Base-by-base conservation (phyloP, 1,284 basidiomycete species). In the Pascua sp. region DNA sequence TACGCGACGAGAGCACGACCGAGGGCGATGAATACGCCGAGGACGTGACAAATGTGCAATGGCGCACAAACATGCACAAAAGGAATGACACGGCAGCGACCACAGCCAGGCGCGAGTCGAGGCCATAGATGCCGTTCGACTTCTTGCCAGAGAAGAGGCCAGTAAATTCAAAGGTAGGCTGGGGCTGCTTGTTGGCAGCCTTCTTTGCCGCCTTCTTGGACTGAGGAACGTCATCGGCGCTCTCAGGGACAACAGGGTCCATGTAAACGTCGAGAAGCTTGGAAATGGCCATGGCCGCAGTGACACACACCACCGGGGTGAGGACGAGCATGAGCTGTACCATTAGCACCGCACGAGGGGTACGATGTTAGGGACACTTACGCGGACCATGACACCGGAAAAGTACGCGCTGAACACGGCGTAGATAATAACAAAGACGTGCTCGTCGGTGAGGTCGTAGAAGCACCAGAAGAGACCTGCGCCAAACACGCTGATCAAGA, bases 371-470 rank as follows among this genome's bases (percentile, higher is more conserved):
- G 24, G 7, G 24, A 7, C 7, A 32, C 24, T 32, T 32, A 32
- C 24, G 53, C 94, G 90, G 59, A 98, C 95, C 95, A 98, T 98
- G 75, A 98, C 96, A 55, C 95, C 94, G 11, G 96, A 95, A 76
- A 99, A 99, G 83, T 99, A 99, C 72, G 91, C 91, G 48, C 89
- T 91, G 71, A 98, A 86, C 63, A 93, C 85, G 32, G 94, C 88
- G 78, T 98, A 99, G 78, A 98, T 94, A 80, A 99, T 96, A 70
- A 99, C 90, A 76, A 99, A 99, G 66, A 99, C 83, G 72, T 98
- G 96, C 75, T 98, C 96, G 76, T 99, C 96, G 38, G 91, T 85
- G 38, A 99, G 82, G 73, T 95, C 84, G 62, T 85, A 85, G 89
- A 98, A 98, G 78, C 91, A 94, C 63, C 96, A 80, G 70, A 90